A percentile compares a stretch with the other conserved stretches of the same genome.
Conservation (phyloP, 192 early-diverging fungal species). For the Coemansia sp. region DNA sequence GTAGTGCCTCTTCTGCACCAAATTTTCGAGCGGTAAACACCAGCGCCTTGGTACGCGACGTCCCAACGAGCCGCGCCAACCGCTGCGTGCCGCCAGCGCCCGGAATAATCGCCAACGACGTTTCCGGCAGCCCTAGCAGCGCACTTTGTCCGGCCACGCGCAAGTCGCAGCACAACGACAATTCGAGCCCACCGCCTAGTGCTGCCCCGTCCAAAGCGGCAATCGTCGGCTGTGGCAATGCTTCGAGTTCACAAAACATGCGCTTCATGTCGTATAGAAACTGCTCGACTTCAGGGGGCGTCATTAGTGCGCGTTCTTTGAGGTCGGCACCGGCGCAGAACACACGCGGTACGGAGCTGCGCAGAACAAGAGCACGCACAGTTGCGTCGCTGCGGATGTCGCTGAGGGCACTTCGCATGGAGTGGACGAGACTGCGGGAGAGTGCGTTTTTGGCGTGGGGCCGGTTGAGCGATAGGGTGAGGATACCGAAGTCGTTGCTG, state of each 20-base stretch:
- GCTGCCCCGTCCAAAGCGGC: conserved; percentile 91
- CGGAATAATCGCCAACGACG: conserved; percentile 91
- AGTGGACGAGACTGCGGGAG: conserved; percentile 70
- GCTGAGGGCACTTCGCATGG: conserved; percentile 69
- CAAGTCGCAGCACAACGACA: conserved; percentile 88
- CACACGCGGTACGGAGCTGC: conserved; percentile 73
- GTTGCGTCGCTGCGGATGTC: conserved; percentile 60
- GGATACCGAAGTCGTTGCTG: conserved; percentile 64
- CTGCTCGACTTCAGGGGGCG: conserved; percentile 67
- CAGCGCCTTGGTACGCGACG: conserved; percentile 86
- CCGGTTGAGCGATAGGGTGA: conserved; percentile 78
- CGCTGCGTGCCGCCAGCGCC: conserved; percentile 97
- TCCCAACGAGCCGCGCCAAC: conserved; percentile 82
- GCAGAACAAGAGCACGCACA: conserved; percentile 77
- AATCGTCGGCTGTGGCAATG: conserved; percentile 90
- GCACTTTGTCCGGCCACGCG: conserved; percentile 78
- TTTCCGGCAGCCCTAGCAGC: conserved; percentile 88
- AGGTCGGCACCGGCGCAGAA: conserved; percentile 97
- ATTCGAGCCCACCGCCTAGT: conserved; percentile 89
- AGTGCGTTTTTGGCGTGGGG: conserved; percentile 87
- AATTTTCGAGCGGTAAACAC: conserved; percentile 83
- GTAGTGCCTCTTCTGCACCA: conserved; percentile 62
- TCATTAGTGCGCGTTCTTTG: conserved; percentile 88
- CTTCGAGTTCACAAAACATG: conserved; percentile 80
- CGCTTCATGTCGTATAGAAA: conserved; percentile 79